Conservation (phyloP, 2,329 filamentous ascomycete species). For the Exophiala phaeomuriformis region DNA sequence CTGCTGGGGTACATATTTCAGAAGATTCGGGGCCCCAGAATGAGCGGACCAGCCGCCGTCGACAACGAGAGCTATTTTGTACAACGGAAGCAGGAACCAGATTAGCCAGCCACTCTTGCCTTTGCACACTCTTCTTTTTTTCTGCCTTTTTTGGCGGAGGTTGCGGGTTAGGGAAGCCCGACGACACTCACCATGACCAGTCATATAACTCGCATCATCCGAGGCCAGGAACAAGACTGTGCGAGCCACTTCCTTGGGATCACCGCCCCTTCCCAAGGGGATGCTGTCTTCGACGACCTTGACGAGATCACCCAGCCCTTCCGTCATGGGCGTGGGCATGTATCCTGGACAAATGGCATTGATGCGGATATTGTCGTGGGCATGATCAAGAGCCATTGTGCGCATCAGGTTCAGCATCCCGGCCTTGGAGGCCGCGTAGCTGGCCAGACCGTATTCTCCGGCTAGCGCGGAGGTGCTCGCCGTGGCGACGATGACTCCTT, state of each 20-base stretch:
- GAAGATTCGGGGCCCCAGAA: slow-evolving; percentile 4
- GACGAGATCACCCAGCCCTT: neutral
- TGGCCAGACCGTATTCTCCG: slow-evolving; percentile 9
- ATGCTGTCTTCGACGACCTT: slow-evolving; percentile 4
- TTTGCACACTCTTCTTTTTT: neutral
- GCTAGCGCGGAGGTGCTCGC: slow-evolving; percentile 5
- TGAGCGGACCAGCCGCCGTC: slow-evolving; percentile 12
- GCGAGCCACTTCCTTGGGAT: slow-evolving; percentile 30
- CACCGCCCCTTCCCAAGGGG: slow-evolving; percentile 25
- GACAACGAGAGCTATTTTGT: slow-evolving; percentile 2
- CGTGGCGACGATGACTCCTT: slow-evolving; percentile 39
- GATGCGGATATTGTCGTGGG: slow-evolving; percentile 35
- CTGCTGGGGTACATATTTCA: slow-evolving; percentile 4
- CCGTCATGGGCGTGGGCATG: slow-evolving; percentile 33
- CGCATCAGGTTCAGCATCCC: slow-evolving; percentile 42
- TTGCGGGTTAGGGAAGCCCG: neutral
- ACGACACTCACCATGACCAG: slow-evolving; percentile 17
- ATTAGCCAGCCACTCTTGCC: too few species aligned
- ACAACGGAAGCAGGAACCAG: neutral
- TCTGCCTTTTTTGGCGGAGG: neutral
- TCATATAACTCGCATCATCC: slow-evolving; percentile 29
- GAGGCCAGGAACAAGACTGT: slow-evolving; percentile 29
- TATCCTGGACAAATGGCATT: slow-evolving; percentile 40
- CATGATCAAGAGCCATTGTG: slow-evolving; percentile 39
- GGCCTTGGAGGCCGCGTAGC: slow-evolving; percentile 43